These are phyloP conservation scores for Aspergillus transmontanensis DNA, from an alignment of 2,329 filamentous ascomycete genomes.

Conservation along the genomic window DNA sequence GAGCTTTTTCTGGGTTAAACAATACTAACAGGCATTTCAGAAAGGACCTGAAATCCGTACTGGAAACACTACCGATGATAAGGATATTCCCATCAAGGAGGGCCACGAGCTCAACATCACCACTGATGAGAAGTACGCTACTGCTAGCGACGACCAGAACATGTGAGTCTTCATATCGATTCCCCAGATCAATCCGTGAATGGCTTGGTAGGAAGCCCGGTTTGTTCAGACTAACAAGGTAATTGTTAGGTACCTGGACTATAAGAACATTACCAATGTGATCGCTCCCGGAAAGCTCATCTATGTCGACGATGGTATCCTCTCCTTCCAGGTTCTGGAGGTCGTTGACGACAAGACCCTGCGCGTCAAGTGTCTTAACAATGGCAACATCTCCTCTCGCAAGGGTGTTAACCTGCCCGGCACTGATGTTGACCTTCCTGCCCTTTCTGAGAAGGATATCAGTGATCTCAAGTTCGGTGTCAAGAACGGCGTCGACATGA, in stretches of 20 bases:
- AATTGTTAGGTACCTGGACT: constrained; percentile 80
- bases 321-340: constrained; percentile 91
- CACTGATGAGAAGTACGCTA: constrained; percentile 90
- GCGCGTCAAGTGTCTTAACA: constrained; percentile 86
- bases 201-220: not conserved
- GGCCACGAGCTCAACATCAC: constrained; percentile 92
- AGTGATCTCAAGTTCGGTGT: constrained; percentile 91
- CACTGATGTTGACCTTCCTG: constrained; percentile 96
- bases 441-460: constrained; percentile 98
- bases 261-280: constrained; percentile 99
- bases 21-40: constrained; percentile 35
- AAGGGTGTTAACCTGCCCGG: constrained; percentile 99
- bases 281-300: constrained; percentile 88
- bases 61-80: constrained; percentile 70
- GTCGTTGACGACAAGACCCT: constrained; percentile 88
- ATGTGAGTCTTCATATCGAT: constrained; percentile 64
- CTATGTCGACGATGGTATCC: constrained; percentile 97
- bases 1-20: not conserved
- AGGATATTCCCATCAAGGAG: constrained; percentile 77
- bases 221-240: constrained; percentile 18
- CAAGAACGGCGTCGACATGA: constrained; percentile 98
- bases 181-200: not conserved
- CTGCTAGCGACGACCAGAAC: constrained; percentile 82
- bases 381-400: constrained; percentile 96
- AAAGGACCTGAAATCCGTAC: constrained; percentile 88